Conservation (phyloP, 2,329 filamentous ascomycete genomes). For the Gaeumannomyces tritici region DNA sequence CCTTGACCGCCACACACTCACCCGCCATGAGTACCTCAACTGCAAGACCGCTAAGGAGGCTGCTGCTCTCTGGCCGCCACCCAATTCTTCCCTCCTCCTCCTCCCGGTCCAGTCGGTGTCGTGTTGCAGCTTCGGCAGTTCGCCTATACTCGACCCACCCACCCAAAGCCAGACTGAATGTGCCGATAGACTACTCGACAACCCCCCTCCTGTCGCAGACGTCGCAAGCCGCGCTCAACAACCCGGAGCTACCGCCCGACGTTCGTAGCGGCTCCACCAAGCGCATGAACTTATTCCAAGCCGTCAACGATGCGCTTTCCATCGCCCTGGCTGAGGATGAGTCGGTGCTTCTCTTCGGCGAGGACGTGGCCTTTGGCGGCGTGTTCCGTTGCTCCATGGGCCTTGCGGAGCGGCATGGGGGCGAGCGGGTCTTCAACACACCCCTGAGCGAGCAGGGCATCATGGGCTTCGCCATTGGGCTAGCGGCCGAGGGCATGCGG, state of each 20-base stretch:
- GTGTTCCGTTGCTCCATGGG: conserved; percentile 94
- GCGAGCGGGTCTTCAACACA: conserved; percentile 90
- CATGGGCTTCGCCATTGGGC: conserved; percentile 84
- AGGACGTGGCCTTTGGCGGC: conserved; percentile 94
- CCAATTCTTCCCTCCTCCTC: not conserved
- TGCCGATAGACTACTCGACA: conserved; percentile 77
- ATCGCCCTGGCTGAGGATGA: conserved; percentile 77
- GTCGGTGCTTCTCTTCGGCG: conserved; percentile 82
- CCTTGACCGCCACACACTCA: not conserved
- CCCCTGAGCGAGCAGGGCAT: conserved; percentile 92
- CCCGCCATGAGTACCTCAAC: not conserved
- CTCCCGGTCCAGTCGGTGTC: not conserved
- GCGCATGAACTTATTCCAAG: conserved; percentile 87
- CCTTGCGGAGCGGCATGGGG: conserved; percentile 76
- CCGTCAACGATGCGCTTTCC: conserved; percentile 82
- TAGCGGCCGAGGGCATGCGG: conserved; percentile 83
- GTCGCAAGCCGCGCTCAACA: conserved; percentile 59
- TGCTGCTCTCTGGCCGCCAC: conserved; percentile 1
- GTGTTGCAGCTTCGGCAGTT: not conserved
- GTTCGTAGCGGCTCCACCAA: conserved; percentile 63
- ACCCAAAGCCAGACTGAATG: conserved; percentile 61
- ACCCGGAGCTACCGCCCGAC: conserved; percentile 60
- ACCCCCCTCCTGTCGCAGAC: conserved; percentile 76
- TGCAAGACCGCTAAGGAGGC: not conserved
- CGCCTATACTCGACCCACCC: conserved; percentile 43